Percentiles rank a stretch among this genome's conserved stretches.
phyloP scores from a whole-genome alignment of 495 filamentous ascomycete genomes.

The Daldinia concentrica region DNA sequence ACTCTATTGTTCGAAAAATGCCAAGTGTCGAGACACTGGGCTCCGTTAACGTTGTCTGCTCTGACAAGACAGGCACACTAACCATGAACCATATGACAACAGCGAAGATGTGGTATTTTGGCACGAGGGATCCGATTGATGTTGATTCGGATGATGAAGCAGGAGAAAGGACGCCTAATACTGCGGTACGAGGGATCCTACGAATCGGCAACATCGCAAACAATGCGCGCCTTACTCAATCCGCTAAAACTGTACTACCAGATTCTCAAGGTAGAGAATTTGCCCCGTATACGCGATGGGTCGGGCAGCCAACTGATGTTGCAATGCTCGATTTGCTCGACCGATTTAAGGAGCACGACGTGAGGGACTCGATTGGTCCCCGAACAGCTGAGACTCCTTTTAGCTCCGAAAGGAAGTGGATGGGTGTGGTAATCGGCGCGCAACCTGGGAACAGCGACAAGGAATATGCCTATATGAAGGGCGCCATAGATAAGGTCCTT shows the following conservation, averaged over 20 bases:
- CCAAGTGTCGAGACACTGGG: slow-evolving; percentile 98
- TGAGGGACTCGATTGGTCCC: slow-evolving; percentile 81
- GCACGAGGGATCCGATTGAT: slow-evolving; percentile 73
- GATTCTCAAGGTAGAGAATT: slow-evolving; percentile 72
- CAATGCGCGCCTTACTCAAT: slow-evolving; percentile 81
- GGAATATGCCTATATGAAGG: slow-evolving; percentile 92
- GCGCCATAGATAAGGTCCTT: slow-evolving; percentile 88
- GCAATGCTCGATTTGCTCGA: slow-evolving; percentile 93
- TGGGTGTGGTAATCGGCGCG: slow-evolving; percentile 87
- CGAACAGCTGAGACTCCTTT: slow-evolving; percentile 89
- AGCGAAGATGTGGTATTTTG: slow-evolving; percentile 95
- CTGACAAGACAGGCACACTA: slow-evolving; percentile 95
- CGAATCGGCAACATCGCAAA: slow-evolving; percentile 96
- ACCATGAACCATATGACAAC: slow-evolving; percentile 99
- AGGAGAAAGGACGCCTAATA: slow-evolving; percentile 67
- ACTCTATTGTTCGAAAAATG: slow-evolving; percentile 93
- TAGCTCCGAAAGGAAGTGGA: slow-evolving; percentile 98
- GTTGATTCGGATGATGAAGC: slow-evolving; percentile 75
- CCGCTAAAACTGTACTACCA: slow-evolving; percentile 78
- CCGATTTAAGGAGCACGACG: slow-evolving; percentile 86
- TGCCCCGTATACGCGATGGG: slow-evolving; percentile 83
- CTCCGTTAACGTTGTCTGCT: slow-evolving; percentile 97
- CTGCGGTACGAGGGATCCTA: slow-evolving; percentile 79
- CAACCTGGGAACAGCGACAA: slow-evolving; percentile 61
- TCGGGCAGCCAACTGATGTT: slow-evolving; percentile 96